These are phyloP conservation scores for Coemansia sp. DNA, from an alignment of 192 early-diverging fungal species.

Conservation along the genomic window DNA sequence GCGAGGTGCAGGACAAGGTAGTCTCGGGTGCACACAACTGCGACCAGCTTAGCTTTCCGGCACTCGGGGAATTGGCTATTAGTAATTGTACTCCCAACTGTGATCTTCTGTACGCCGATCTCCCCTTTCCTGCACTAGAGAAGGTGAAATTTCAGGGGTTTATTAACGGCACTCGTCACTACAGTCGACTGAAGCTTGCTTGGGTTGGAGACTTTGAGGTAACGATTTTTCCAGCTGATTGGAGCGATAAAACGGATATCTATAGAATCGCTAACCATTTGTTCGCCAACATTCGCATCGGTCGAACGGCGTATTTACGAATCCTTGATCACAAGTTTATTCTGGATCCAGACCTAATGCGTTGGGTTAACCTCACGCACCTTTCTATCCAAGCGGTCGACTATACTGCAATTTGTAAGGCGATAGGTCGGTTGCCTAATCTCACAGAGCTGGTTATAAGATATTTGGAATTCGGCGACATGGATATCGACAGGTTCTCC, in stretches of 20 bases:
- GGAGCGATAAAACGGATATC: not conserved
- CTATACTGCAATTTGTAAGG: not conserved
- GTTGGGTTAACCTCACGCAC: not conserved
- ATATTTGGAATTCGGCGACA: not conserved
- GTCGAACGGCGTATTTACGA: not conserved
- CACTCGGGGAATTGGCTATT: not conserved
- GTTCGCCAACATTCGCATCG: not conserved
- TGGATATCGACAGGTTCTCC: not conserved
- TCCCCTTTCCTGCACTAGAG: no score
- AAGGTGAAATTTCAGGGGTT: no score
- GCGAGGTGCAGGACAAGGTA: not conserved
- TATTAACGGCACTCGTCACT: not conserved
- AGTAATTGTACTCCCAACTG: not conserved
- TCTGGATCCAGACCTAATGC: not conserved
- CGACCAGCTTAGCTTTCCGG: conserved; percentile 4
- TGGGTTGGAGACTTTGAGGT: no score
- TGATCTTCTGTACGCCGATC: not conserved
- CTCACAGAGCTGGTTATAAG: not conserved
- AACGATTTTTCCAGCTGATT: no score
- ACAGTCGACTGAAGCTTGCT: not conserved
- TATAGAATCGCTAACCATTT: not conserved
- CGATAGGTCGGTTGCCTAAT: not conserved
- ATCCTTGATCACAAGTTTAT: not conserved
- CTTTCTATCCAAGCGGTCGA: not conserved
- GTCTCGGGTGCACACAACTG: not conserved